Evolutionary conservation across 257 asterid genomes (phyloP).

Genomic region (Cinchona pubescens): DNA sequence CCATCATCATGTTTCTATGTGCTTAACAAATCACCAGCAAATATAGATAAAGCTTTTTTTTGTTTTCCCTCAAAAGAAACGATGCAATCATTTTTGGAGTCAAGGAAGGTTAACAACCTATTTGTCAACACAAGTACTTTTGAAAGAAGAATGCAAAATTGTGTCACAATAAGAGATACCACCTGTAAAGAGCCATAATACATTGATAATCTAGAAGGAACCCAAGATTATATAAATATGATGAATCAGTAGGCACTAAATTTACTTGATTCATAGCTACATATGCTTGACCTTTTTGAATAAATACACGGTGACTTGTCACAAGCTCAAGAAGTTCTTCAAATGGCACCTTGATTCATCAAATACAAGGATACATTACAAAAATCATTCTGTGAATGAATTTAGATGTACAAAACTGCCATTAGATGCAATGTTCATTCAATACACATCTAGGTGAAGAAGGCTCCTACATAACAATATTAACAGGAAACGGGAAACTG

Average conservation of each 20-base stretch:
- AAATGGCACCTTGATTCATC: constrained; percentile 75
- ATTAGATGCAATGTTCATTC: neutral
- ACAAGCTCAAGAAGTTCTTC: constrained; percentile 96
- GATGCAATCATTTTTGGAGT: constrained; percentile 1
- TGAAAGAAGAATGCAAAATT: constrained; percentile 79
- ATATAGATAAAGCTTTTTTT: neutral
- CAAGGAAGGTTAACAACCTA: constrained; percentile 47
- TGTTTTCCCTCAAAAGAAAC: neutral
- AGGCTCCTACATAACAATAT: neutral
- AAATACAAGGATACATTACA: neutral
- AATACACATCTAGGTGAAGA: neutral
- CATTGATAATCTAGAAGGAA: constrained; percentile 18
- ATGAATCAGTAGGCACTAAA: constrained; percentile 16
- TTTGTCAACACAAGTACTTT: constrained; percentile 89
- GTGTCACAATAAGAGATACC: constrained; percentile 72
- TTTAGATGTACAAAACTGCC: constrained; percentile 17
- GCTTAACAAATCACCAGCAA: neutral
- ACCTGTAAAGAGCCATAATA: constrained; percentile 47
- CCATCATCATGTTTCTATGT: neutral
- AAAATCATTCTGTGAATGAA: too few relatives aligned
- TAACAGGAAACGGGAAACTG: too few relatives aligned
- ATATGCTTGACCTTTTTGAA: constrained; percentile 82
- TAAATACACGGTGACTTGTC: constrained; percentile 70
- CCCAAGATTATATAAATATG: constrained; percentile 13
- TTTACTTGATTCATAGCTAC: constrained; percentile 85